Base-by-base conservation (phyloP, 1,284 basidiomycete species). In the Microbotryum intermedium region DNA sequence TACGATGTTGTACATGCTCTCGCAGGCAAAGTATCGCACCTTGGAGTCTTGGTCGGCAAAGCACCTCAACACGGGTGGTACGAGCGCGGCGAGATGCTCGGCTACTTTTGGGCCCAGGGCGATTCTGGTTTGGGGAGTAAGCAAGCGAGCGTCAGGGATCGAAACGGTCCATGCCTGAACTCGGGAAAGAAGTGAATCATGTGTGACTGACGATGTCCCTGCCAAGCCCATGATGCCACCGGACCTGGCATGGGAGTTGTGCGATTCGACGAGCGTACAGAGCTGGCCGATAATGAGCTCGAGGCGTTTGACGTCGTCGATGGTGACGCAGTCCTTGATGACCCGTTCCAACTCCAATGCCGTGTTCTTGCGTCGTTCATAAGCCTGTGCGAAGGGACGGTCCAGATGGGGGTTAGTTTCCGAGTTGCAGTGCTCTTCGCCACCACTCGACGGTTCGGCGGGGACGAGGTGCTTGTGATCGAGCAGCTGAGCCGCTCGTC, bases 221-320 rank as follows among this genome's bases (percentile, higher is more conserved):
- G 95, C 95, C 0, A 99, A 82, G 18, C 95, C 95, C 71, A 98
- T 97, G 57, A 97, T 80, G 43, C 93, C 94, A 45, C 95, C 95
- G 73, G 95, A 97, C 54, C 93, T 82, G 50, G 90, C 85, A 71
- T 95, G 91, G 21, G 83, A 79, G 11, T 63, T 62, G 11, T 82
- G 76, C 65, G 87, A 85, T 72, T 79, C 86, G 77, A 94, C 92
- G 84, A 94, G 89, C 30, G 89, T 89, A 66, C 91, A 87, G 63
- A 98, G 83, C 73, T 97, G 93, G 77, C 94, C 89, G 66, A 98
- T 86, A 70, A 98, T 95, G 70, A 85, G 81, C 61, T 80, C 81
- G 72, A 97, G 92, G 28, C 87, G 83, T 8, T 84, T 81, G 51
- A 85, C 80, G 74, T 97, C 92, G 46, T 85, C 84, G 69, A 86